Evolutionary conservation across 805 yeast genomes (phyloP), one percentile per base, ranked within the genome.

Genomic region (Saccharomycopsis fibuligera): DNA sequence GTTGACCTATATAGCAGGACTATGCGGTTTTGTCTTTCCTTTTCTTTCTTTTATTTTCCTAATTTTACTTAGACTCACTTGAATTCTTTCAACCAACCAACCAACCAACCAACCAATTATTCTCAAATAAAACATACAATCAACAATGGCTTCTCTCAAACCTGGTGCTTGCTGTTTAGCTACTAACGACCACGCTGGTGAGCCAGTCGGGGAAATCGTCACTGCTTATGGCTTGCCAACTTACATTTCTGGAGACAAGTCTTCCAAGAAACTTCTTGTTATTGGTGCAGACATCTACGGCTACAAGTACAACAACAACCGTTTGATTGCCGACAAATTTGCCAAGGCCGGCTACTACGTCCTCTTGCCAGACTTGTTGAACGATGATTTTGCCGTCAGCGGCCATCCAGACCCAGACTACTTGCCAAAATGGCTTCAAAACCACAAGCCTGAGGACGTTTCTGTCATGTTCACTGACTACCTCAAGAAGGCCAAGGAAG

Each of bases 211-310:
- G 14, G 30, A 25, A 14, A n/a, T 41, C 25, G 21, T 24, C 27
- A 37, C 37, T 10, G 24, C 35, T 16, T 48, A 35, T 16, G 54
- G 54, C 14, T 36, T 51, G 25, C 41, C 35, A 25, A 24, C 47
- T 16, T 51, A 51, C 45, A 41, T 27, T 3, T 55, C 76, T 8
- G 86, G 86, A 37, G 63, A 64, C 51, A 58, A 62, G 54, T 47
- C 68, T 8, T 54, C 56, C 5, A 51, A 59, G n/a, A 73, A 74
- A 51, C 69, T 80, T 39, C 63, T 86, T 22, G 78, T 86, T 24
- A 73, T 87, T 41, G 52, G 81, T 37, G 73, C 93, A 38, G 96
- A 89, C 61, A 68, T 88, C 41, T 78, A 62, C 53, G 96, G 96
- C 33, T 66, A 74, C 61, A 68, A 68, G 41, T 72, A 70, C 60